Conservation (phyloP, 176 grass and related monocot species). For the Ensete ventricosum region DNA sequence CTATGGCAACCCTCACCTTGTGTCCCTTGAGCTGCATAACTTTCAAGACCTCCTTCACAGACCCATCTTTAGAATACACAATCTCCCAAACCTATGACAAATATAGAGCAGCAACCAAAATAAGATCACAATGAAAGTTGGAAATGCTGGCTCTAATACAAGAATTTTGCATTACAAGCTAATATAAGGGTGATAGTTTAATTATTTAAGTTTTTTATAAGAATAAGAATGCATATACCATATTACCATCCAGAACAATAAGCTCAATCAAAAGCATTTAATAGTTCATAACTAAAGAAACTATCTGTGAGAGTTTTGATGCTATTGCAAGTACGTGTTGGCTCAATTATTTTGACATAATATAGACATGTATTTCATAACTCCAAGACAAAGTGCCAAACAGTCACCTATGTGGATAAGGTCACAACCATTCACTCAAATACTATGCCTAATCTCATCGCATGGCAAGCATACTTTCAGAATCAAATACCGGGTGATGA, state of each 20-base stretch:
- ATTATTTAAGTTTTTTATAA: neutral
- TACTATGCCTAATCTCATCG: neutral
- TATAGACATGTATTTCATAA: no score
- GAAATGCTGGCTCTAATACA: neutral
- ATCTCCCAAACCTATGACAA: constrained; percentile 86
- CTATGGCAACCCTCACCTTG: constrained; percentile 38
- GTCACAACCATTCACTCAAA: neutral
- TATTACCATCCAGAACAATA: neutral
- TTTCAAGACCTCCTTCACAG: constrained; percentile 77
- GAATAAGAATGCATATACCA: neutral
- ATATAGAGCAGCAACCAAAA: constrained; percentile 19
- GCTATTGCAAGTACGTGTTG: neutral
- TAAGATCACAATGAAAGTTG: neutral
- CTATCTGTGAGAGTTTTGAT: neutral
- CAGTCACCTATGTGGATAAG: neutral
- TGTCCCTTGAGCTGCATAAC: constrained; percentile 98
- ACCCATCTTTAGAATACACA: constrained; percentile 85
- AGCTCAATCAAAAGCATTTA: neutral
- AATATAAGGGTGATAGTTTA: neutral
- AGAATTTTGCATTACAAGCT: neutral
- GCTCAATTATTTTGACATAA: no score
- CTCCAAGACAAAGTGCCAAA: neutral
- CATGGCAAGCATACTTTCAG: no score
- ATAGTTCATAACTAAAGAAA: neutral
- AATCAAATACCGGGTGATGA: neutral